Percentiles rank a stretch among this genome's conserved stretches.
Conservation (phyloP, 768 basidiomycete species). For the Bullera alba region DNA sequence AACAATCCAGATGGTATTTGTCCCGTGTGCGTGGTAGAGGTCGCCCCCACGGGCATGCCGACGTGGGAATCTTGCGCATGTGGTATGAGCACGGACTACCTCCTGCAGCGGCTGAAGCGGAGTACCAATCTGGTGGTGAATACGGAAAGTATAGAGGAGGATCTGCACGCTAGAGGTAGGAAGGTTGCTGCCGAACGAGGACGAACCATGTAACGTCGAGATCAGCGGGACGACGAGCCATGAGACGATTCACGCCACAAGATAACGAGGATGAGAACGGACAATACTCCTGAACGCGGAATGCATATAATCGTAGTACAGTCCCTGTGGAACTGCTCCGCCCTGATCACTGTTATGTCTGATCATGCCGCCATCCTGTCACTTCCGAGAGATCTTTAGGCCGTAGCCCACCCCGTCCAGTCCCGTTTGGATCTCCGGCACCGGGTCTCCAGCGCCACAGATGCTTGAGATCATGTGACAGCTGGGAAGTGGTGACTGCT, state of each 20-base stretch:
- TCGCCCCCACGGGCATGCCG: background rate
- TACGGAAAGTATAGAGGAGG: background rate
- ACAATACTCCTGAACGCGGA: no score
- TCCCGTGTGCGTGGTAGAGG: background rate
- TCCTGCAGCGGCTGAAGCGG: background rate
- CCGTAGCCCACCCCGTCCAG: constrained; percentile 11
- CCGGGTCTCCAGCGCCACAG: constrained; percentile 19
- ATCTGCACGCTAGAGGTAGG: background rate
- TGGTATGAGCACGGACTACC: constrained; percentile 1
- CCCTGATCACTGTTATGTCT: background rate
- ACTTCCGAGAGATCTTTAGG: constrained; percentile 25
- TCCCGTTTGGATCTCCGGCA: constrained; percentile 7
- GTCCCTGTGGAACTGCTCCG: no score
- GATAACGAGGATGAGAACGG: no score
- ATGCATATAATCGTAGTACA: no score
- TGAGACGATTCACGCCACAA: no score
- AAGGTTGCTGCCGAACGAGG: background rate
- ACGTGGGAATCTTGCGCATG: background rate
- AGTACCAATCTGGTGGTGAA: background rate
- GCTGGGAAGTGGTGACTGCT: constrained; percentile 5
- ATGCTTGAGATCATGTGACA: constrained; percentile 11
- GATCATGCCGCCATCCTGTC: constrained; percentile 21
- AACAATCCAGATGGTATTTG: background rate
- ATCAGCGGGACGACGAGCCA: no score
- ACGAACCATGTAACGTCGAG: no score